Conservation (phyloP, 2,329 filamentous ascomycete genomes). For the Stagonosporopsis cucurbitacearum region DNA sequence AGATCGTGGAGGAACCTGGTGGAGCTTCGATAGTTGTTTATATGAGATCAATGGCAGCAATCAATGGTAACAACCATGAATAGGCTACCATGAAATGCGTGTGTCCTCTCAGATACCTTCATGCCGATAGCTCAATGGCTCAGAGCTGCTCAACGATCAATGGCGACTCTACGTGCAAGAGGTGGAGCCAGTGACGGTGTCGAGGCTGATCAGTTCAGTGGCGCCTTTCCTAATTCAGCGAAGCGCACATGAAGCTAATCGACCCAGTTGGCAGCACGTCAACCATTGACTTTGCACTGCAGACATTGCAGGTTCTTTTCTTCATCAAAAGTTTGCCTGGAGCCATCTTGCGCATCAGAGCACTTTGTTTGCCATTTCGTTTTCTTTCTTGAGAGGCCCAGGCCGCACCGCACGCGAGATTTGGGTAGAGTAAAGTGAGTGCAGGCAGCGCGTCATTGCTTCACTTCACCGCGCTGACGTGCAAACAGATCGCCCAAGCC, state of each 20-base stretch:
- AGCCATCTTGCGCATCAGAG: constrained; percentile 19
- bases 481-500: constrained; percentile 27
- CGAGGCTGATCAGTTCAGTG: constrained; percentile 2
- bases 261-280: constrained; percentile 5
- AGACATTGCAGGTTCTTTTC: constrained; percentile 12
- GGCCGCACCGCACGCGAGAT: constrained; percentile 29
- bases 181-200: constrained; percentile 4
- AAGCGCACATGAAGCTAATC: constrained; percentile 12
- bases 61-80: not conserved
- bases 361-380: not conserved
- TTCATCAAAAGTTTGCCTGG: constrained; percentile 15
- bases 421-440: constrained; percentile 41
- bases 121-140: not conserved
- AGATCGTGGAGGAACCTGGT: not conserved
- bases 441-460: constrained; percentile 12
- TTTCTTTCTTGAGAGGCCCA: constrained; percentile 10
- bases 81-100: not conserved
- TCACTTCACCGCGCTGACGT: constrained; percentile 21
- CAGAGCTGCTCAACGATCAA: not conserved
- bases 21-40: too few species aligned
- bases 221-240: constrained; percentile 4
- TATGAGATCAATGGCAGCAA: not conserved
- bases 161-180: not conserved
- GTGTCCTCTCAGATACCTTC: too few species aligned
- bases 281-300: constrained; percentile 16